Evolutionary conservation across 2,329 filamentous ascomycete genomes (phyloP), one percentile per base, ranked within the genome.

Genomic region (Drechslera avenae): DNA sequence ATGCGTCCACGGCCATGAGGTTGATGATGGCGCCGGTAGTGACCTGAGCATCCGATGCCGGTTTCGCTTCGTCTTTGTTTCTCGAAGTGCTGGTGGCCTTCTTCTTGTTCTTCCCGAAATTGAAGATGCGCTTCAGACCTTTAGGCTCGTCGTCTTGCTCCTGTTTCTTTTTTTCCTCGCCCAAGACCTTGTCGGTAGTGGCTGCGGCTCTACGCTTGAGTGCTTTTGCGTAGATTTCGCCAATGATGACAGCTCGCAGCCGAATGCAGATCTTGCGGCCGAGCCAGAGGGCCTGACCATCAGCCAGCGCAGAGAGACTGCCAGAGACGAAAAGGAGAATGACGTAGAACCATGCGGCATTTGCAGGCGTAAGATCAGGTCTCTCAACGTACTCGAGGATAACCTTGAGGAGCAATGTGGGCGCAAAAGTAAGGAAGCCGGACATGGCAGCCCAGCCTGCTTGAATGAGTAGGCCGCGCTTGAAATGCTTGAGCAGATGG

Each of bases 11-110:
- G 9, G 94, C 95, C 94, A 99, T 99, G 60, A 99, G 80, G 73
- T 97, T 99, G 78, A 99, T 99, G 67, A 99, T 97, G n/a, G 94
- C 96, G 56, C 95, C 94, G 42, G 95, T 82, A 54, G 94, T 97
- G 32, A 91, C 93, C 76, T 96, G 91, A 50, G 88, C 83, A 55
- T 91, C 87, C 13, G 72, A 70, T 12, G 64, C 62, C 0, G 66
- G 55, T 40, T 67, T 64, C 19, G 66, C 61, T 13, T 59, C 52
- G 32, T 56, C 54, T 17, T 68, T 56, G 2, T 70, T 61, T 39
- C 73, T 68, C 26, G 75, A 65, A 48, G 78, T 78, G 50, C 80
- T 72, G 2, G 73, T 74, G 7, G 62, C 60, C 21, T 63, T 67
- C 57, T 71, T 69, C 68, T 85, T 85, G 66, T 85, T 84, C 9